Conservation (phyloP, 2,329 filamentous ascomycete genomes). For the Septoria linicola region DNA sequence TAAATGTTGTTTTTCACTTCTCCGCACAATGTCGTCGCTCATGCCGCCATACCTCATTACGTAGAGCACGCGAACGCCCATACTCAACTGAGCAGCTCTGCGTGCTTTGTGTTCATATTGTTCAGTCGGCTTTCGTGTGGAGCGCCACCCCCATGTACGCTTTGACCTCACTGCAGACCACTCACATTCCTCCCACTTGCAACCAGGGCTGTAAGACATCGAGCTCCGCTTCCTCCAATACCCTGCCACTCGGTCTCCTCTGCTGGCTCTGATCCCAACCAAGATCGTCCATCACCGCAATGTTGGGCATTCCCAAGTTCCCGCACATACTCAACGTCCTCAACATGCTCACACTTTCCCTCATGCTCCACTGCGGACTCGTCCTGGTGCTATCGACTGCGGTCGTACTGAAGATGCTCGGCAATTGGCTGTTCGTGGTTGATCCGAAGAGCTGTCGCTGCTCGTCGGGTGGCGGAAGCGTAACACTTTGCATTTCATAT, state of each 20-base stretch:
- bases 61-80: no score
- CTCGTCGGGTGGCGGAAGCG: slow-evolving; percentile 26
- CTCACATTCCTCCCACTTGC: slow-evolving; percentile 1
- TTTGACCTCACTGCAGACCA: no score
- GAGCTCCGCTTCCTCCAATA: slow-evolving; percentile 24
- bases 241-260: slow-evolving; percentile 22
- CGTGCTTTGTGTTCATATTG: no score
- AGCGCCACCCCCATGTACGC: no score
- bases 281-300: slow-evolving; percentile 22
- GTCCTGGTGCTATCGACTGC: not conserved
- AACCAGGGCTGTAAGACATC: slow-evolving; percentile 26
- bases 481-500: slow-evolving; percentile 28
- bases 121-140: no score
- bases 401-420: slow-evolving; percentile 8
- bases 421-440: slow-evolving; percentile 5
- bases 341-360: slow-evolving; percentile 35
- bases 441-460: slow-evolving; percentile 15
- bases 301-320: slow-evolving; percentile 32
- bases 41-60: no score
- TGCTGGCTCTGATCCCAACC: slow-evolving; percentile 13
- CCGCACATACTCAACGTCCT: slow-evolving; percentile 34
- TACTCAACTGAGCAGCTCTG: no score
- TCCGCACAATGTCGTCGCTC: no score
- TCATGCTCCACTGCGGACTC: slow-evolving; percentile 27
- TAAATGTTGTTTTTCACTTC: no score